Evolutionary conservation across 2,329 filamentous ascomycete genomes (phyloP).

Genomic region (Dryadomyces quercivorus): DNA sequence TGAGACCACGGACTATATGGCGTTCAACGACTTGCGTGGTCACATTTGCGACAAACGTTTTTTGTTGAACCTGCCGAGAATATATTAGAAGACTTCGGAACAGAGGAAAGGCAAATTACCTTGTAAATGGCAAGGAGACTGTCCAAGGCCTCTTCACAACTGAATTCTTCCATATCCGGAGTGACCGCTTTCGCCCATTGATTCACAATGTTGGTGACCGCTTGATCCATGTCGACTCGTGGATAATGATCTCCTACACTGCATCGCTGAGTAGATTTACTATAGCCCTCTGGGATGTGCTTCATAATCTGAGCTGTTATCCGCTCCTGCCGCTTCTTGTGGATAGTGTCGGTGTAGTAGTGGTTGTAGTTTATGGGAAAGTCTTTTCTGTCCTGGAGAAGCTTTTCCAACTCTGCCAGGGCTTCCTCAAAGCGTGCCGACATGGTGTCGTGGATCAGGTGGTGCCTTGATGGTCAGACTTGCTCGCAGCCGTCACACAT

Average conservation of each 20-base stretch:
- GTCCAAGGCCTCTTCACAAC: background rate
- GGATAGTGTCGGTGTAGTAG: background rate
- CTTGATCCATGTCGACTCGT: background rate
- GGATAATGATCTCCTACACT: background rate
- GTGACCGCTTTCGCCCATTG: background rate
- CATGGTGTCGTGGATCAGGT: background rate
- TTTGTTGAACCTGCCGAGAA: background rate
- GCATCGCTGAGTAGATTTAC: background rate
- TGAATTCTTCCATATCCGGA: background rate
- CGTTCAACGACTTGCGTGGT: background rate
- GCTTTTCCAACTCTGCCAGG: background rate
- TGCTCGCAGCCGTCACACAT: background rate
- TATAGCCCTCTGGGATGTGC: background rate
- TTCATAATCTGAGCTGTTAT: background rate
- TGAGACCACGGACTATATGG: background rate
- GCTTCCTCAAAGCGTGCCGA: background rate
- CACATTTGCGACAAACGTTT: background rate
- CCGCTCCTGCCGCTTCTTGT: background rate
- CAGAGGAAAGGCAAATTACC: background rate
- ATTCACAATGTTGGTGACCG: background rate
- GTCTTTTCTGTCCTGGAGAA: background rate
- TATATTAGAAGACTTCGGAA: too few species aligned
- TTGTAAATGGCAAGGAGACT: background rate
- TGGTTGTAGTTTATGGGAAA: background rate
- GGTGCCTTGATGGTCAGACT: background rate